Conservation (phyloP, 1,284 basidiomycete species). For the Sanguinoderma infundibulare region DNA sequence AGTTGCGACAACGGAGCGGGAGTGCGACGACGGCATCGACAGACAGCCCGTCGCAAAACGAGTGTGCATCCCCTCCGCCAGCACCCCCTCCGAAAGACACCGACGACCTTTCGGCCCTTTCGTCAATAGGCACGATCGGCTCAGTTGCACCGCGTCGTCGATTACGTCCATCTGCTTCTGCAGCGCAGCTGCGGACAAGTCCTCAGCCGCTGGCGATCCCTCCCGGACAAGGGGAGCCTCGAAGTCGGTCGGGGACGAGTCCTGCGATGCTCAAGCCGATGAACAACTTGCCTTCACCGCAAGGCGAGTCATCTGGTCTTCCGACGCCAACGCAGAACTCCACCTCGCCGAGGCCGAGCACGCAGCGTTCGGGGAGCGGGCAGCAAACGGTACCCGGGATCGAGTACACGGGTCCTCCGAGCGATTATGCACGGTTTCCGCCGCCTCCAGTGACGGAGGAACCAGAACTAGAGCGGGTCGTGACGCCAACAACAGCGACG, state of each 20-base stretch:
- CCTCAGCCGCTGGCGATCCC: constrained; percentile 41
- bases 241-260: constrained; percentile 72
- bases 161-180: constrained; percentile 75
- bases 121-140: constrained; percentile 52
- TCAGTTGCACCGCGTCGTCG: constrained; percentile 59
- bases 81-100: constrained; percentile 54
- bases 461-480: constrained; percentile 37
- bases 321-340: constrained; percentile 34
- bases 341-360: constrained; percentile 21
- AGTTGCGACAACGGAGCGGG: constrained; percentile 77
- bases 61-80: constrained; percentile 50
- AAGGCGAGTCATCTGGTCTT: constrained; percentile 21
- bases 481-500: constrained; percentile 46
- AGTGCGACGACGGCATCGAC: constrained; percentile 73
- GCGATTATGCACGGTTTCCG: constrained; percentile 71
- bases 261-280: constrained; percentile 48
- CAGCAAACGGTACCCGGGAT: constrained; percentile 42
- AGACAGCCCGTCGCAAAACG: constrained; percentile 66
- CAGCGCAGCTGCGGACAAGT: constrained; percentile 67
- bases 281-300: constrained; percentile 41
- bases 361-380: constrained; percentile 28
- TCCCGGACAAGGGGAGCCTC: constrained; percentile 39
- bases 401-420: constrained; percentile 65
- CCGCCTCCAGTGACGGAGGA: constrained; percentile 53
- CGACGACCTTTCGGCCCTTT: constrained; percentile 57